These are phyloP conservation scores for Candida khao-thaluensis DNA, from an alignment of 805 yeast species.

Conservation along the genomic window DNA sequence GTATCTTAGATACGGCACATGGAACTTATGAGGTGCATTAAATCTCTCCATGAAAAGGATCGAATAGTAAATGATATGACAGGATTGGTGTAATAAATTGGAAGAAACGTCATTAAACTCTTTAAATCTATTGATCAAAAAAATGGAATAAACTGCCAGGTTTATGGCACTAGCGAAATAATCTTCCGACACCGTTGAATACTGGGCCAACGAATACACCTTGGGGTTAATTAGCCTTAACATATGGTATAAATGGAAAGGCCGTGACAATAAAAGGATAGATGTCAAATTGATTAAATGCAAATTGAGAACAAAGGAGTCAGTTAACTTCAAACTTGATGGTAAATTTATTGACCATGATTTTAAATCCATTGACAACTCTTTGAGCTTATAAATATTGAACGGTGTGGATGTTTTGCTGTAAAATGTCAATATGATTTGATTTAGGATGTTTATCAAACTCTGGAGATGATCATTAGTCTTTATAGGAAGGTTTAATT, in stretches of 20 bases:
- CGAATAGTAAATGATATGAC: constrained; percentile 7
- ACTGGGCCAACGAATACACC: not conserved
- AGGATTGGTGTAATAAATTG: constrained; percentile 5
- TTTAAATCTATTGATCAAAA: not conserved
- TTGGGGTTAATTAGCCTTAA: constrained; percentile 1
- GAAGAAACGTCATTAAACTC: not conserved
- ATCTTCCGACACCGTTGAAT: not conserved
- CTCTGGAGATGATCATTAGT: not conserved
- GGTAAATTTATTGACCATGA: constrained; percentile 34
- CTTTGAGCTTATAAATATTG: constrained; percentile 15
- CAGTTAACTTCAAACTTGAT: constrained; percentile 1
- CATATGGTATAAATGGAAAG: constrained; percentile 37
- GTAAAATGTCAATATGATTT: constrained; percentile 6
- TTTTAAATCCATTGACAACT: constrained; percentile 35
- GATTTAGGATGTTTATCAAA: constrained; percentile 7
- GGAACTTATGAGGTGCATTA: constrained; percentile 17
- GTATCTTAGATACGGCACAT: constrained; percentile 16
- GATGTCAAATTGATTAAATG: constrained; percentile 39
- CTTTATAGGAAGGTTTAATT: not conserved
- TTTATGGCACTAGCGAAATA: constrained; percentile 8
- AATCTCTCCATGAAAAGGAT: constrained; percentile 13
- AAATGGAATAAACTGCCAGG: constrained; percentile 9
- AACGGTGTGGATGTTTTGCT: not conserved
- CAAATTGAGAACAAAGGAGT: not conserved
- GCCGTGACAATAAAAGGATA: constrained; percentile 38